These are phyloP conservation scores for Salvia hispanica DNA, from an alignment of 257 asterid genomes.

Conservation along the genomic window DNA sequence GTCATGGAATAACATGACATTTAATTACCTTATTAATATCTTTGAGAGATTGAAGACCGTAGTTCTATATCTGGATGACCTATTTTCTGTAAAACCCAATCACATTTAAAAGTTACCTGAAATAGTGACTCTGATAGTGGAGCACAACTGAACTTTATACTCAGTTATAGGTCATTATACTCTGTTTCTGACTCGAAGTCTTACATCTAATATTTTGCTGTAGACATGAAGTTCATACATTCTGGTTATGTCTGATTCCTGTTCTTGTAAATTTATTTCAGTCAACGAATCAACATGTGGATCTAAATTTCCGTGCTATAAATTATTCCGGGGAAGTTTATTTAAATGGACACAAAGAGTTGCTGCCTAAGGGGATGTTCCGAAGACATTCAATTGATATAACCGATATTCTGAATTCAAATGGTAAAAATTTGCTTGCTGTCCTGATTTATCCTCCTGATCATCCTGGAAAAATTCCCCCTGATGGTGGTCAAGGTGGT, in stretches of 20 bases:
- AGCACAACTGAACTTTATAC: too few species aligned
- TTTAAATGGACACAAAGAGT: conserved; percentile 83
- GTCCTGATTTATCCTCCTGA: conserved; percentile 96
- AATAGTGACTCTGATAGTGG: too few species aligned
- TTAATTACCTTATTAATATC: too few species aligned
- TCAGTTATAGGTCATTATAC: too few species aligned
- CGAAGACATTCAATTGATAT: conserved; percentile 83
- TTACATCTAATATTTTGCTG: background rate
- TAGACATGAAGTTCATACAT: conserved; percentile 16
- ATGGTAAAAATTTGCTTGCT: conserved; percentile 78
- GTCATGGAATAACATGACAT: too few species aligned
- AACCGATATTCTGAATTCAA: conserved; percentile 58
- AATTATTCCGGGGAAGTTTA: conserved; percentile 93
- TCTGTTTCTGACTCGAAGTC: conserved; percentile 4
- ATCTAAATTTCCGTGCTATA: conserved; percentile 82
- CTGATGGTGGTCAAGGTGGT: conserved; percentile 97
- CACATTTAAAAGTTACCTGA: too few species aligned
- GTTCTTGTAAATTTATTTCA: conserved; percentile 48
- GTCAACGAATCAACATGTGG: conserved; percentile 63
- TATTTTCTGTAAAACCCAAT: too few species aligned
- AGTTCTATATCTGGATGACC: too few species aligned
- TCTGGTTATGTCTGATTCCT: conserved; percentile 27
- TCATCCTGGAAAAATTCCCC: conserved; percentile 94
- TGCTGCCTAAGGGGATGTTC: conserved; percentile 96
- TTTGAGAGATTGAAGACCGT: too few species aligned